Percentiles rank a stretch among this genome's conserved stretches.
Conservation (phyloP, 1,139 yeast species). For the Geotrichum histeridarum region DNA sequence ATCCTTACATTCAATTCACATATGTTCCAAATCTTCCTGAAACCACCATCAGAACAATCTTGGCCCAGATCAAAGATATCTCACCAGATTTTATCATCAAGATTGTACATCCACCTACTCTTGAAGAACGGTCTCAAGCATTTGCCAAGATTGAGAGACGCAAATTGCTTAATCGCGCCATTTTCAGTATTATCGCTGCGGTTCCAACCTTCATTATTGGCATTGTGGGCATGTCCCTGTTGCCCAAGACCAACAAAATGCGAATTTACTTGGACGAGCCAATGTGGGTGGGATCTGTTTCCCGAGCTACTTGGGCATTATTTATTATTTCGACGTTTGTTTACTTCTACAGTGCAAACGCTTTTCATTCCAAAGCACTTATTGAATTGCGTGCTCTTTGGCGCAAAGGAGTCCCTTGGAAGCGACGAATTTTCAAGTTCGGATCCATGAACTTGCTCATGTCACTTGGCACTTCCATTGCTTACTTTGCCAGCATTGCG, state of each 20-base stretch:
- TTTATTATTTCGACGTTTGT: conserved; percentile 66
- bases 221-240: conserved; percentile 60
- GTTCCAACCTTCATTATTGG: conserved; percentile 70
- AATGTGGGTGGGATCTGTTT: conserved; percentile 58
- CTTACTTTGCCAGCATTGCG: conserved; percentile 64
- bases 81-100: conserved; percentile 47
- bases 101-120: conserved; percentile 53
- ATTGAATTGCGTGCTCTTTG: conserved; percentile 55
- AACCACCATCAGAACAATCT: conserved; percentile 49
- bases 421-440: conserved; percentile 55
- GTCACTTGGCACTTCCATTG: conserved; percentile 66
- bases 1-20: conserved; percentile 58
- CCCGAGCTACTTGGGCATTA: conserved; percentile 61
- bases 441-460: conserved; percentile 75
- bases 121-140: conserved; percentile 59
- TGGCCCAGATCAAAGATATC: conserved; percentile 47
- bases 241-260: conserved; percentile 44
- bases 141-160: conserved; percentile 49
- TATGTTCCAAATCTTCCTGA: conserved; percentile 54
- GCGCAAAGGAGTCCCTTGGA: conserved; percentile 53
- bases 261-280: conserved; percentile 57
- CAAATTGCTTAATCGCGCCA: conserved; percentile 46
- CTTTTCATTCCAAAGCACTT: conserved; percentile 62
- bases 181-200: conserved; percentile 49
- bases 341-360: conserved; percentile 68